phyloP scores from a whole-genome alignment of 208 protist genomes.

The Leishmania arabica region DNA sequence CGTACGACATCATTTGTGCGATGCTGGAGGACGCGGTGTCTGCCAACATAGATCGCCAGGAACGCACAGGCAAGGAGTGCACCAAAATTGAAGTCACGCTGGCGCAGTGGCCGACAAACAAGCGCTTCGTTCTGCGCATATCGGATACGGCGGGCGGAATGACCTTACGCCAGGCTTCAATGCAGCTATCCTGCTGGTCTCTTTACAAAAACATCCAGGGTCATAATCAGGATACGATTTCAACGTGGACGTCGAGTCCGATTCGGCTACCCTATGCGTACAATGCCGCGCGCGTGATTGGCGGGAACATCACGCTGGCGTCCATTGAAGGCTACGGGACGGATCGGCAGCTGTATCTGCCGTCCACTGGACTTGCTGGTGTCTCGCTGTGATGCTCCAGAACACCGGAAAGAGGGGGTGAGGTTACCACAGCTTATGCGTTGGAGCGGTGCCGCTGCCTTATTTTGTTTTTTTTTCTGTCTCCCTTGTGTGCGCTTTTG shows the following conservation, averaged over 20 bases:
- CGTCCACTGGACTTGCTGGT: constrained; percentile 40
- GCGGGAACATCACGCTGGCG: constrained; percentile 55
- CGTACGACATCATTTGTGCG: constrained; percentile 66
- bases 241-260: constrained; percentile 64
- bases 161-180: constrained; percentile 39
- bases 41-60: constrained; percentile 58
- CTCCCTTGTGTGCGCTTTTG: not conserved
- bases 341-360: constrained; percentile 62
- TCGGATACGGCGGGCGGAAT: constrained; percentile 76
- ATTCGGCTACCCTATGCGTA: constrained; percentile 67
- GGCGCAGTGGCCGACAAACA: constrained; percentile 42
- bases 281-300: constrained; percentile 50
- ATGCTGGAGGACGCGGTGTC: constrained; percentile 69
- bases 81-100: constrained; percentile 65
- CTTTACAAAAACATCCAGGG: constrained; percentile 40
- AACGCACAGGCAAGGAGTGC: constrained; percentile 47
- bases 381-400: constrained; percentile 15
- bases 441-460: not conserved
- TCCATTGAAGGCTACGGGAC: constrained; percentile 82
- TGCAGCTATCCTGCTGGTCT: constrained; percentile 57
- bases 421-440: not conserved
- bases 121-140: constrained; percentile 55
- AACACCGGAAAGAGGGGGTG: not conserved
- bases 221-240: constrained; percentile 11
- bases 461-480: not conserved